Conservation (phyloP, 2,329 filamentous ascomycete species). For the Diaporthe nobilis region DNA sequence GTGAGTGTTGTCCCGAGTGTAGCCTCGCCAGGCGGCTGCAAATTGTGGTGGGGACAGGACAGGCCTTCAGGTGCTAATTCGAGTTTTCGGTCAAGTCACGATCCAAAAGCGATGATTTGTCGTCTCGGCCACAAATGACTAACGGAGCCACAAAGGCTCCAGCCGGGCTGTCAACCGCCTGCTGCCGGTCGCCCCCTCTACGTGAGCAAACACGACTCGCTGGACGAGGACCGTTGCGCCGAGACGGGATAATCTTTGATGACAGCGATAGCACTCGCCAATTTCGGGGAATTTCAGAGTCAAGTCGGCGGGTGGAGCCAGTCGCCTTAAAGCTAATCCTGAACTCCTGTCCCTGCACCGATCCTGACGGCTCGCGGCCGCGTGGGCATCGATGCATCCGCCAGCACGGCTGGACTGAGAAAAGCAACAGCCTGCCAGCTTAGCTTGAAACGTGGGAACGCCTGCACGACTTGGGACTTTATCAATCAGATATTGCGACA, state of each 20-base stretch:
- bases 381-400: constrained; percentile 17
- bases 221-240: constrained; percentile 36
- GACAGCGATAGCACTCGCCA: constrained; percentile 31
- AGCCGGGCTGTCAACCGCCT: constrained; percentile 46
- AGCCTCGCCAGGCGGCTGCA: constrained; percentile 20
- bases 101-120: constrained; percentile 76
- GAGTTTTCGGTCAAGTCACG: constrained; percentile 61
- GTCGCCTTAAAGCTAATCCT: constrained; percentile 32
- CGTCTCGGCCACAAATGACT: background rate
- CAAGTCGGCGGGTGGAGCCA: constrained; percentile 30
- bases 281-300: constrained; percentile 33
- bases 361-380: constrained; percentile 2
- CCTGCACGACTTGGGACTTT: constrained; percentile 31
- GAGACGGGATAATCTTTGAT: constrained; percentile 38
- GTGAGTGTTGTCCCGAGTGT: constrained; percentile 65
- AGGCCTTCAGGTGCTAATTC: constrained; percentile 45
- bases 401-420: constrained; percentile 20
- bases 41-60: constrained; percentile 12
- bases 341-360: constrained; percentile 20
- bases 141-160: constrained; percentile 41
- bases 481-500: constrained; percentile 31
- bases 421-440: constrained; percentile 27
- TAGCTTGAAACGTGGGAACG: constrained; percentile 19
- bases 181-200: constrained; percentile 19
- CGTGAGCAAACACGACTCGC: constrained; percentile 19